Percentiles rank a stretch among this genome's conserved stretches.
Conservation (phyloP, 2,329 filamentous ascomycete species). For the Colletotrichum truncatum region DNA sequence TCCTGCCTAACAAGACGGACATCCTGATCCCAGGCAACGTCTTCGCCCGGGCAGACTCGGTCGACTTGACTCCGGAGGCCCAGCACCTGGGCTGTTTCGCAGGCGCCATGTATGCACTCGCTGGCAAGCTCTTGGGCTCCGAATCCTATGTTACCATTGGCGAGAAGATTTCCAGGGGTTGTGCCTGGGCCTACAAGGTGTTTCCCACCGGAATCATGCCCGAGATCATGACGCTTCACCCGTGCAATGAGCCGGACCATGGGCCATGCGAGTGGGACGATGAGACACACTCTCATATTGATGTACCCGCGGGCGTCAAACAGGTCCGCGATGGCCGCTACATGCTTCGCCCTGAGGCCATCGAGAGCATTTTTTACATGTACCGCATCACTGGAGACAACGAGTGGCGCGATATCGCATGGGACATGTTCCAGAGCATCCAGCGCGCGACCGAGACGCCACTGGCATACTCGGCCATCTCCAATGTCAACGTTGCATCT, state of each 20-base stretch:
- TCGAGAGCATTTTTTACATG: conserved; percentile 61
- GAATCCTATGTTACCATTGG: conserved; percentile 56
- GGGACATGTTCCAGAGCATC: conserved; percentile 58
- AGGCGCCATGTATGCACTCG: conserved; percentile 72
- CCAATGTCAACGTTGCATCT: conserved; percentile 23
- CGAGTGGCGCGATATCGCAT: conserved; percentile 54
- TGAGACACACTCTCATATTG: conserved; percentile 37
- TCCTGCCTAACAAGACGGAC: conserved; percentile 66
- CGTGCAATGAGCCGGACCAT: conserved; percentile 39
- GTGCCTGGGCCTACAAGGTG: conserved; percentile 62
- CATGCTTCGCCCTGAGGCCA: conserved; percentile 58
- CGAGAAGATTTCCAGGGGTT: conserved; percentile 60
- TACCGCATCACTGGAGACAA: conserved; percentile 59
- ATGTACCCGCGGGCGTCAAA: conserved; percentile 65
- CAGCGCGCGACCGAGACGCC: conserved; percentile 51
- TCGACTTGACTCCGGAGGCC: conserved; percentile 45
- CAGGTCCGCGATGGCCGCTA: conserved; percentile 56
- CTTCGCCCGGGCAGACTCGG: conserved; percentile 37
- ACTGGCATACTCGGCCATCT: conserved; percentile 52
- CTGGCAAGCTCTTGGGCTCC: conserved; percentile 63
- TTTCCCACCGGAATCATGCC: conserved; percentile 64
- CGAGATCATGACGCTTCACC: conserved; percentile 53
- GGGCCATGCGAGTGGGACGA: conserved; percentile 47
- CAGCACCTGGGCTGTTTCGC: conserved; percentile 73
- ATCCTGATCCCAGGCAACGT: conserved; percentile 66